These are phyloP conservation scores for Lolium rigidum DNA, from an alignment of 176 grass and related monocot genomes.

Conservation along the genomic window DNA sequence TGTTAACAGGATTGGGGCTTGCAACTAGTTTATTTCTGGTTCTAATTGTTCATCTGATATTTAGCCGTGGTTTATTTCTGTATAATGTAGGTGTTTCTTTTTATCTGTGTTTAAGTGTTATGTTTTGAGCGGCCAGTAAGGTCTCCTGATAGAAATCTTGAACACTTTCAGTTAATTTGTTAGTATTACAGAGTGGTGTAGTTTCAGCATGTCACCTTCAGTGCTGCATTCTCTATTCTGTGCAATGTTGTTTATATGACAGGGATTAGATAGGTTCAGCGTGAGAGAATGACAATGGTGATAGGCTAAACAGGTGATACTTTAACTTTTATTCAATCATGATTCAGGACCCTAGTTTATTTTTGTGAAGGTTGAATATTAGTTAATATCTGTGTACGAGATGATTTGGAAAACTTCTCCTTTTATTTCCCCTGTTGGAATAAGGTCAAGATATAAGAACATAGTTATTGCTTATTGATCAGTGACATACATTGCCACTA, in stretches of 20 bases:
- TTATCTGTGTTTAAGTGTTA: slow-evolving; percentile 15
- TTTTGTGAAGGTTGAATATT: background rate
- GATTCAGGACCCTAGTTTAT: background rate
- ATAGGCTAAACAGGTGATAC: background rate
- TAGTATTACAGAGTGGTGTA: slow-evolving; percentile 25
- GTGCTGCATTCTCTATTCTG: background rate
- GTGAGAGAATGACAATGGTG: background rate
- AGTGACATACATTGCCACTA: background rate
- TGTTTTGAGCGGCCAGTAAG: slow-evolving; percentile 6
- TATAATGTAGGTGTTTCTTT: slow-evolving; percentile 28
- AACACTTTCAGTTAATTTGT: slow-evolving; percentile 36
- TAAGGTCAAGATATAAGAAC: slow-evolving; percentile 5
- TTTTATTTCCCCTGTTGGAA: background rate
- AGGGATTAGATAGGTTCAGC: background rate
- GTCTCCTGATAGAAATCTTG: slow-evolving; percentile 33
- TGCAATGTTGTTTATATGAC: slow-evolving; percentile 10
- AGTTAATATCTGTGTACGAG: background rate
- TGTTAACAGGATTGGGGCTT: slow-evolving; percentile 42
- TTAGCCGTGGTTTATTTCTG: slow-evolving; percentile 30
- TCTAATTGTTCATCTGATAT: slow-evolving; percentile 56
- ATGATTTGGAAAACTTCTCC: background rate
- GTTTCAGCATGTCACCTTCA: slow-evolving; percentile 18
- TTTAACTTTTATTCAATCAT: background rate
- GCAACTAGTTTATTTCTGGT: slow-evolving; percentile 45
- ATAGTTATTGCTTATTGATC: background rate